Base-by-base conservation (phyloP, 352 stramenopile genomes). In the Hyaloperonospora arabidopsidis region DNA sequence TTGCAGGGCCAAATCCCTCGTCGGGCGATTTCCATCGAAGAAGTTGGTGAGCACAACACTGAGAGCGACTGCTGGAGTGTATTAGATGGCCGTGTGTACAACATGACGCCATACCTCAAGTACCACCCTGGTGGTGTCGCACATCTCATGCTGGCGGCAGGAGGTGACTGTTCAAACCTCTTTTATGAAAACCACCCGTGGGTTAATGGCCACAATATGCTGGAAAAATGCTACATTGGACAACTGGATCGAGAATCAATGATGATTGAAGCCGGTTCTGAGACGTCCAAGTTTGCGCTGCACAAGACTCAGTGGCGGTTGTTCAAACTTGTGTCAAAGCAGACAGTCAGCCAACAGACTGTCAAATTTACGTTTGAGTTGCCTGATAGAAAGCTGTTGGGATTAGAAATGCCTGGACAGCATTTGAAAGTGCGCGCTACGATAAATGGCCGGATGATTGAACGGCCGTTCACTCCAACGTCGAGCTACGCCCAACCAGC, bases 161-260 rank as follows among this genome's bases (percentile, higher is more conserved):
- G 96, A n/a, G 87, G 77, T 15, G 96, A 98, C 78, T 96, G 79
- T 52, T 98, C 95, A 2, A 76, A 76, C 23, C 67, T 98, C 6
- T 99, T 98, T 72, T 95, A 98, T 57, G 97, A 98, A 65, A 96
- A 97, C 65, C 95, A 98, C 68, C 64, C 72, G 18, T 98, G 95
- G 92, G 89, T 98, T 17, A 98, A 98, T 62, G 80, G 74, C 47
- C 82, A 94, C 62, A 68, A 70, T 48, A 95, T 96, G 84, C 63
- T 96, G n/a, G 77, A 92, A 54, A 91, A 91, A 70, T 93, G 84
- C 65, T 80, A 79, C 43, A 73, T 93, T 15, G 84, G 81, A 1
- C 62, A 74, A 14, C 45, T 93, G 34, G 79, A 88, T 35, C 68
- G 67, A 5, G 70, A 84, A 29, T 85, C 75, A 14, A 56, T 84